phyloP scores from a whole-genome alignment of 116 monocot genomes.

The Trichopus zeylanicus region DNA sequence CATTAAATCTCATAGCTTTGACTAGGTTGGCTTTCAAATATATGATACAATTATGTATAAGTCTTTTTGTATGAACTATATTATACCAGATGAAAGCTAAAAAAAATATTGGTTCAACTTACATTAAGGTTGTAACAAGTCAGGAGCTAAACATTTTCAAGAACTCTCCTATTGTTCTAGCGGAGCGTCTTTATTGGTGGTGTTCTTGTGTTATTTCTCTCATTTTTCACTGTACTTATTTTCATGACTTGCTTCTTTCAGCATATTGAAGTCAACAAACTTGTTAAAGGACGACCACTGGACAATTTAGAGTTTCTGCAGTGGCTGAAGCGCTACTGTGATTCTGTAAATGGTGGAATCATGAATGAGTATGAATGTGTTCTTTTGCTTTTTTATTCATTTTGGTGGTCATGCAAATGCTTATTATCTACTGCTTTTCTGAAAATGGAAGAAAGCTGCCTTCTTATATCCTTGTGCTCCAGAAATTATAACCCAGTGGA shows the following conservation, averaged over 20 bases:
- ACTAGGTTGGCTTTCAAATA: no score
- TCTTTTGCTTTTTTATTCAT: background rate
- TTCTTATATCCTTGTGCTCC: background rate
- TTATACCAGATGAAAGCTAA: no score
- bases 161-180: no score
- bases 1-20: no score
- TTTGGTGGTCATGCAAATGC: background rate
- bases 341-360: conserved; percentile 85
- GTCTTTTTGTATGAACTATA: no score
- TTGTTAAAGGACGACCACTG: conserved; percentile 86
- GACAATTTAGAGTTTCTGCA: conserved; percentile 95
- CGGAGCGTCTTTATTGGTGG: no score
- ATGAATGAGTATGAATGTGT: conserved; percentile 84
- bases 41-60: no score
- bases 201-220: no score
- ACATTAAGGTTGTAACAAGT: no score
- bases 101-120: no score
- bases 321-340: conserved; percentile 94
- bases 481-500: conserved; percentile 92
- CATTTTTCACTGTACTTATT: background rate
- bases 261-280: conserved; percentile 89
- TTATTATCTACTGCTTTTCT: background rate
- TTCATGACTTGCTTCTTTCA: conserved; percentile 1
- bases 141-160: no score
- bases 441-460: background rate